phyloP scores from a whole-genome alignment of 176 grass and related monocot genomes.

The Thalia dealbata region DNA sequence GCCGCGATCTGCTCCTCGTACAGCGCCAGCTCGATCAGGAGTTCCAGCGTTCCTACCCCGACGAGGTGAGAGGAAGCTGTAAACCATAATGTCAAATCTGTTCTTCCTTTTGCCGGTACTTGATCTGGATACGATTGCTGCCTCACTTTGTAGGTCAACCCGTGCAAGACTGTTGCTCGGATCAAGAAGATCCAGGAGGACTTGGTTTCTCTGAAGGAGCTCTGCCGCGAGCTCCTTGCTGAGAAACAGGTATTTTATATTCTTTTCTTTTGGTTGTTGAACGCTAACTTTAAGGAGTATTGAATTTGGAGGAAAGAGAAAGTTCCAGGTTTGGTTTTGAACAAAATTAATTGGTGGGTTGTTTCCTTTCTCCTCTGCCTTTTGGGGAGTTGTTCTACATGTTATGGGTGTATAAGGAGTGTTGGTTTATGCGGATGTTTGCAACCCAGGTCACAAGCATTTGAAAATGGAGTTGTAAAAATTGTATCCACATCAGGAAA shows the following conservation, averaged over 20 bases:
- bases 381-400: not conserved
- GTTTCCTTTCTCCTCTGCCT: not conserved
- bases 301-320: not conserved
- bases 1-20: constrained; percentile 37
- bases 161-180: constrained; percentile 58
- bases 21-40: constrained; percentile 57
- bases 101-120: not conserved
- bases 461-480: too few relatives aligned
- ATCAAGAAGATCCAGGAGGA: constrained; percentile 67
- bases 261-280: not conserved
- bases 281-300: not conserved
- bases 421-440: not conserved
- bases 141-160: constrained; percentile 39
- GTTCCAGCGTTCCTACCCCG: constrained; percentile 56
- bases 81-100: not conserved
- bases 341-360: not conserved
- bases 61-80: constrained; percentile 21
- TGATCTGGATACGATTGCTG: not conserved
- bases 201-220: constrained; percentile 50
- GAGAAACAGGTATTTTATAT: constrained; percentile 46
- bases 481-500: too few relatives aligned
- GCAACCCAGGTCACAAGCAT: not conserved
- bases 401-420: not conserved
- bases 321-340: not conserved
- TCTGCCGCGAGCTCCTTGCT: constrained; percentile 50